Evolutionary conservation across 2,329 filamentous ascomycete genomes (phyloP).

Genomic region (Microcyclosporella mali): DNA sequence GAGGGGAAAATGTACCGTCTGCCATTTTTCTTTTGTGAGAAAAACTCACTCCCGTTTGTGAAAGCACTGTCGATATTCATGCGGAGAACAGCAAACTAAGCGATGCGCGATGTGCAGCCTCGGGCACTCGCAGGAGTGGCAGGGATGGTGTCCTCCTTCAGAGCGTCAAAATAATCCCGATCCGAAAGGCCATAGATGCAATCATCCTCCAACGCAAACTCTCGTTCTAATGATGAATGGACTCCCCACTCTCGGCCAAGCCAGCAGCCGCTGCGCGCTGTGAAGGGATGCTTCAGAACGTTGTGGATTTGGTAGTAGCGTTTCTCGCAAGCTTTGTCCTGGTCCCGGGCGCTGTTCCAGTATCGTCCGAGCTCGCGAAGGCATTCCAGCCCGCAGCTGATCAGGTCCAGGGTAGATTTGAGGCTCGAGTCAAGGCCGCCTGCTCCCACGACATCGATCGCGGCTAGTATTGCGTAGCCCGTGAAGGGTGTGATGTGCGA

Average conservation of each 20-base stretch:
- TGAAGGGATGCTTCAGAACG: constrained; percentile 31
- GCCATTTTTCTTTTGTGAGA: too few relatives aligned
- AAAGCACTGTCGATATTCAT: constrained; percentile 16
- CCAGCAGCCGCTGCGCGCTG: constrained; percentile 33
- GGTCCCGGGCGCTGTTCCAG: constrained; percentile 54
- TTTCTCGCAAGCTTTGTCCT: constrained; percentile 45
- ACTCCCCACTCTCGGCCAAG: constrained; percentile 31
- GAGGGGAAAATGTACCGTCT: too few relatives aligned
- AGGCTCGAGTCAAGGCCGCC: constrained; percentile 51
- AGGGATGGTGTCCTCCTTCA: constrained; percentile 13
- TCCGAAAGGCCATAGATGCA: constrained; percentile 30
- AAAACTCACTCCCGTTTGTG: not conserved
- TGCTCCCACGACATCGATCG: constrained; percentile 61
- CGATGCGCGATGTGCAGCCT: constrained; percentile 6
- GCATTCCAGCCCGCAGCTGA: constrained; percentile 48
- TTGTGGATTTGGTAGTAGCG: constrained; percentile 43
- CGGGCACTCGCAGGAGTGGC: too few relatives aligned
- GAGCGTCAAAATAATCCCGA: constrained; percentile 23
- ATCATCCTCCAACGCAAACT: constrained; percentile 26
- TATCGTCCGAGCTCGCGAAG: constrained; percentile 52
- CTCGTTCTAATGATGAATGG: constrained; percentile 26
- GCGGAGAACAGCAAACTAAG: constrained; percentile 1
- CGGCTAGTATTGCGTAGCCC: constrained; percentile 56
- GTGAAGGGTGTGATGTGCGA: constrained; percentile 46
- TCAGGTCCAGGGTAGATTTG: constrained; percentile 47